These are phyloP conservation scores for Biscogniauxia marginata DNA, from an alignment of 2,329 filamentous ascomycete species.

Conservation along the genomic window DNA sequence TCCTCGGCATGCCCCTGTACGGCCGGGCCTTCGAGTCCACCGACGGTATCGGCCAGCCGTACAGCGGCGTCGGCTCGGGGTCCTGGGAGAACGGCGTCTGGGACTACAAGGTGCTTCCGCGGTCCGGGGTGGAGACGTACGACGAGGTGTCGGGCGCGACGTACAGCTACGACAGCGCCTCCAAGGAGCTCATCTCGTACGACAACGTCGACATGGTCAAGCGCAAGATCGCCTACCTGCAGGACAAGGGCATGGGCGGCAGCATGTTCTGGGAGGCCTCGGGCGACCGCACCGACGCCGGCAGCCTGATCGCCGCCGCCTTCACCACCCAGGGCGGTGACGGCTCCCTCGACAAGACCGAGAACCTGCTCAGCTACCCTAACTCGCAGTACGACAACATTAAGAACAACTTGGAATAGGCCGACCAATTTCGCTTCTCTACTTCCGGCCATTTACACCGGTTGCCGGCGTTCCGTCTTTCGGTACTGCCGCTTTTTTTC, in stretches of 20 bases:
- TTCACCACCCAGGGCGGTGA: constrained; percentile 27
- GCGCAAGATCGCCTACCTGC: constrained; percentile 66
- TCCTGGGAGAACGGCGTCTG: constrained; percentile 74
- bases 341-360: constrained; percentile 20
- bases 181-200: constrained; percentile 68
- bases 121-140: constrained; percentile 52
- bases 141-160: constrained; percentile 61
- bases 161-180: constrained; percentile 65
- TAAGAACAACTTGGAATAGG: constrained; percentile 24
- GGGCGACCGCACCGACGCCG: constrained; percentile 58
- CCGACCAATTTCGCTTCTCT: background rate
- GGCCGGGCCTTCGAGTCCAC: constrained; percentile 67
- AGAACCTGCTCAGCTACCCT: constrained; percentile 31
- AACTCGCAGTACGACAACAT: constrained; percentile 31
- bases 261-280: constrained; percentile 87
- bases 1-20: constrained; percentile 79
- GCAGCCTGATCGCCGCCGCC: constrained; percentile 56
- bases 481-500: background rate
- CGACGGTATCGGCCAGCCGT: constrained; percentile 63
- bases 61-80: constrained; percentile 62
- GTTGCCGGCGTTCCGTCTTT: constrained; percentile 16
- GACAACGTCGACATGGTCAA: constrained; percentile 61
- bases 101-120: constrained; percentile 78
- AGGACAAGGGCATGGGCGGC: constrained; percentile 62
- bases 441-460: constrained; percentile 14